Evolutionary conservation across 306 rosid genomes (phyloP).

Genomic region (Prosopis cineraria): DNA sequence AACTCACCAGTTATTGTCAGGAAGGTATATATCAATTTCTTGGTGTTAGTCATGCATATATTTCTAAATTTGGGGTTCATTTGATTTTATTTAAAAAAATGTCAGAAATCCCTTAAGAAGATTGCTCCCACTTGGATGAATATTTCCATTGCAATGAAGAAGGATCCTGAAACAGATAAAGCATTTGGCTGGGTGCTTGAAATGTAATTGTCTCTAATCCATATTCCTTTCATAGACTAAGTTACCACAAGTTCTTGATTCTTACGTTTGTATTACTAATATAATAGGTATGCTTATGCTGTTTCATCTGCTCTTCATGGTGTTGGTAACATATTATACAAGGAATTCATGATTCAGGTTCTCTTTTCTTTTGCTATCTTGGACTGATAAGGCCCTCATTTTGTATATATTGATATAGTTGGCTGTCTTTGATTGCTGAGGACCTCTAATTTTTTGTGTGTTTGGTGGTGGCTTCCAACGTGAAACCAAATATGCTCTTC

Average conservation of each 20-base stretch:
- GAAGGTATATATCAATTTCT: constrained; percentile 58
- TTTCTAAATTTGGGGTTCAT: constrained; percentile 24
- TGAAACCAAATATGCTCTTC: not conserved
- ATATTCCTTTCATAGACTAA: constrained; percentile 25
- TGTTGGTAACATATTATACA: constrained; percentile 78
- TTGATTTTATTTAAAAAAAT: constrained; percentile 35
- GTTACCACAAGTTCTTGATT: constrained; percentile 9
- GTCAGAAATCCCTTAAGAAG: constrained; percentile 83
- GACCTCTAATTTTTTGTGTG: not conserved
- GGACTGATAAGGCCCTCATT: constrained; percentile 19
- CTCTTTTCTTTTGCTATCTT: not conserved
- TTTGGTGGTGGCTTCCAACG: no score
- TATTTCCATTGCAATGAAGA: constrained; percentile 95
- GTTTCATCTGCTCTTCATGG: constrained; percentile 88
- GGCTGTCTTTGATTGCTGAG: constrained; percentile 3
- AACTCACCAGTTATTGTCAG: constrained; percentile 96
- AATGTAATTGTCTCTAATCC: constrained; percentile 57
- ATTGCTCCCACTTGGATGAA: constrained; percentile 99
- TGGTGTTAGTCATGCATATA: not conserved
- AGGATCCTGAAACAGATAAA: constrained; percentile 96
- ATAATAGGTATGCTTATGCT: constrained; percentile 90
- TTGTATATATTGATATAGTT: not conserved
- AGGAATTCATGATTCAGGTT: constrained; percentile 99
- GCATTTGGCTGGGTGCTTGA: constrained; percentile 99
- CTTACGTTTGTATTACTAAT: constrained; percentile 31